These are phyloP conservation scores for Lodderomyces orthopsilosis DNA, from an alignment of 1,139 yeast species.

Conservation along the genomic window DNA sequence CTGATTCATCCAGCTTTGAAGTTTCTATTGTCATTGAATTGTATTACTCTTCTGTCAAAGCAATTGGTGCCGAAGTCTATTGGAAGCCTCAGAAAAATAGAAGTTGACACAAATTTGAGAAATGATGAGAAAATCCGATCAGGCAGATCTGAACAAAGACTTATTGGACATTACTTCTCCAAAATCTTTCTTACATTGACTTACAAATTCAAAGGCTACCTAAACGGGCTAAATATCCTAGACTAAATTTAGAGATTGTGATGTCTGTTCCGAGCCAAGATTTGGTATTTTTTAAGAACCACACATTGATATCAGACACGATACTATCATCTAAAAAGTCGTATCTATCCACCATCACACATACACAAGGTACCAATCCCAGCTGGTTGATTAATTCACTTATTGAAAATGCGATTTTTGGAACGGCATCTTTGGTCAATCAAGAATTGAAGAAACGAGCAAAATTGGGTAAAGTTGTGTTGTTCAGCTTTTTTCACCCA, in stretches of 20 bases:
- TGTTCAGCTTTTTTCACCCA: constrained; percentile 46
- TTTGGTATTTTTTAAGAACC: constrained; percentile 53
- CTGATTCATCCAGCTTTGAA: neutral
- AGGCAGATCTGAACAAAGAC: too few relatives aligned
- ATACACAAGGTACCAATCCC: constrained; percentile 62
- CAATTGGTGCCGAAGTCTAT: neutral
- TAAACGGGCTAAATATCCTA: too few relatives aligned
- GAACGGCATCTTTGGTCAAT: constrained; percentile 39
- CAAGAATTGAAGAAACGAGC: constrained; percentile 26
- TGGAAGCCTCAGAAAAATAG: neutral
- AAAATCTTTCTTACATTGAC: too few relatives aligned
- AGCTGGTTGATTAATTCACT: constrained; percentile 59
- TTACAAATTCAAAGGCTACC: too few relatives aligned
- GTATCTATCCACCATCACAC: constrained; percentile 47
- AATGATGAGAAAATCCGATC: neutral
- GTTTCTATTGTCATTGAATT: neutral
- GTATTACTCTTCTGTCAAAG: neutral
- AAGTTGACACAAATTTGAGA: neutral
- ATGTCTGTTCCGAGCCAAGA: constrained; percentile 53
- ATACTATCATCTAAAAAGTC: constrained; percentile 21
- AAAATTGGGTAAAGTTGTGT: constrained; percentile 30
- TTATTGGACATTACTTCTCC: too few relatives aligned
- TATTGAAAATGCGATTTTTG: constrained; percentile 42
- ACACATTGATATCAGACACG: constrained; percentile 39
- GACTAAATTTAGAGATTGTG: too few relatives aligned